Evolutionary conservation across 2,329 filamentous ascomycete genomes (phyloP).

Genomic region (Phaeosphaeria sp.): DNA sequence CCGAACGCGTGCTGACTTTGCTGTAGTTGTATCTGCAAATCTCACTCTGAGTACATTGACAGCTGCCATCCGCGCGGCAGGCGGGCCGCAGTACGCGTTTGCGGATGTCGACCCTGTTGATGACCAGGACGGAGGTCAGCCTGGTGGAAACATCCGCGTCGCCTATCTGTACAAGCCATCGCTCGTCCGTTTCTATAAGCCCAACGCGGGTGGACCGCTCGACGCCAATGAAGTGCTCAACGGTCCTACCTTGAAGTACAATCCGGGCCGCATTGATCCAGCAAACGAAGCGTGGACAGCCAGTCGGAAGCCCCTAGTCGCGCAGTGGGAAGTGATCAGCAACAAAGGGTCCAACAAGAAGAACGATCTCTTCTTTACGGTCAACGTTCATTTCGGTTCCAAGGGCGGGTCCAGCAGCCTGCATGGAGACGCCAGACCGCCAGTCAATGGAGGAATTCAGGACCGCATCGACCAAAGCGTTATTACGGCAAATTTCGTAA

Average conservation of each 20-base stretch:
- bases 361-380: constrained; percentile 65
- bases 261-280: constrained; percentile 73
- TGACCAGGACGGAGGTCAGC: constrained; percentile 68
- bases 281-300: constrained; percentile 64
- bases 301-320: constrained; percentile 72
- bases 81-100: constrained; percentile 64
- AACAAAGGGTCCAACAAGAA: constrained; percentile 52
- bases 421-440: constrained; percentile 70
- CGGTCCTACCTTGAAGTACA: constrained; percentile 67
- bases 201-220: constrained; percentile 62
- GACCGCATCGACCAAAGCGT: constrained; percentile 55
- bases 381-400: constrained; percentile 73
- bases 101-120: constrained; percentile 66
- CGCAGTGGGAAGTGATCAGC: constrained; percentile 67
- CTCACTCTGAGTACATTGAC: constrained; percentile 65
- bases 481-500: constrained; percentile 58
- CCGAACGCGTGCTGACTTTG: constrained; percentile 1
- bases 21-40: constrained; percentile 59
- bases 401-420: constrained; percentile 71
- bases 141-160: constrained; percentile 74
- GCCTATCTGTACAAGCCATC: constrained; percentile 73
- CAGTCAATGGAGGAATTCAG: constrained; percentile 69
- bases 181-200: constrained; percentile 65
- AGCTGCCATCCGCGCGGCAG: constrained; percentile 58
- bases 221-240: constrained; percentile 65